Evolutionary conservation across 495 filamentous ascomycete genomes (phyloP).

Genomic region (Ramalina peruviana): DNA sequence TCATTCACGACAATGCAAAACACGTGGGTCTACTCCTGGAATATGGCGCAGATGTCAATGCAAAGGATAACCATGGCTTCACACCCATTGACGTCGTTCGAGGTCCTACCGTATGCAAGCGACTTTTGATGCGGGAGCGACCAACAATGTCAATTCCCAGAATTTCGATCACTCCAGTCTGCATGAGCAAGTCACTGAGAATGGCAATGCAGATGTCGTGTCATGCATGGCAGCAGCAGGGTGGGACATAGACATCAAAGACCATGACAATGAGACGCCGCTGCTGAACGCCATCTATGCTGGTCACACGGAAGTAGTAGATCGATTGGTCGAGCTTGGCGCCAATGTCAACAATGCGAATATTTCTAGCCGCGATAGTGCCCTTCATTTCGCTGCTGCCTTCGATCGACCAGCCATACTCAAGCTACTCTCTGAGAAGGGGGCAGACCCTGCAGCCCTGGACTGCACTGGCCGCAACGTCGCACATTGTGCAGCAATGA

Average conservation of each 20-base stretch:
- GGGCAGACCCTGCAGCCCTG: conserved; percentile 2
- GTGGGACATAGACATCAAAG: conserved; percentile 5
- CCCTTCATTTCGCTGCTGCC: conserved; percentile 6
- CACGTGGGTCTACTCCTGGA: conserved; percentile 11
- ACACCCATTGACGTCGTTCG: no score
- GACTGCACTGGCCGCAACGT: conserved; percentile 2
- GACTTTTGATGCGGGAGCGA: background rate
- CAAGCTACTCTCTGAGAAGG: background rate
- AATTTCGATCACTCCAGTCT: conserved; percentile 2
- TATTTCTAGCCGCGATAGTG: background rate
- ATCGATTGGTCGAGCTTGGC: conserved; percentile 8
- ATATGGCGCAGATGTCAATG: conserved; percentile 1
- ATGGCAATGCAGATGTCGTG: conserved; percentile 1
- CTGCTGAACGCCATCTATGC: conserved; percentile 8
- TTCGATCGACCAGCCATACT: conserved; percentile 5
- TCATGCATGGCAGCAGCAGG: conserved; percentile 4
- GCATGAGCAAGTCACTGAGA: background rate
- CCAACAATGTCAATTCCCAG: background rate
- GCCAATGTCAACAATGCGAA: conserved; percentile 8
- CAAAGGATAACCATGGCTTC: no score
- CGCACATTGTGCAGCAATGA: conserved; percentile 1
- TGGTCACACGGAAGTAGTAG: background rate
- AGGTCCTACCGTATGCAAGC: background rate
- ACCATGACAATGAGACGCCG: conserved; percentile 8
- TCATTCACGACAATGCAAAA: conserved; percentile 2